These are phyloP conservation scores for Ogataea corticis DNA, from an alignment of 805 yeast species.

Conservation along the genomic window DNA sequence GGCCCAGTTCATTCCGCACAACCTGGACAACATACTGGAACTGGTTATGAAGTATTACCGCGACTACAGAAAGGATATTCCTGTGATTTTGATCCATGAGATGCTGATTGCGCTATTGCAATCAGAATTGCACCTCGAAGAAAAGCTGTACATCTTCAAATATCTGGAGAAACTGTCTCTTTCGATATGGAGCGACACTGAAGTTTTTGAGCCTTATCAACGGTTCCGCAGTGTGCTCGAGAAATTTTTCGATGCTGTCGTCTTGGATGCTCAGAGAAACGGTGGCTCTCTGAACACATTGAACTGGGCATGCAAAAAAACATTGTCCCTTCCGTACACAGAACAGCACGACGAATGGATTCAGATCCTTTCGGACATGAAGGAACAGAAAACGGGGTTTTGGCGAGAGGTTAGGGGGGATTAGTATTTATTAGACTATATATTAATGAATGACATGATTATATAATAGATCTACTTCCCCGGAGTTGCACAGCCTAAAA, in stretches of 20 bases:
- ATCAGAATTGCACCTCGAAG: conserved; percentile 12
- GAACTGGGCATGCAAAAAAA: conserved; percentile 30
- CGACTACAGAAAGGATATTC: conserved; percentile 27
- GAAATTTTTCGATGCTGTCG: conserved; percentile 24
- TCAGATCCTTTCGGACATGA: conserved; percentile 23
- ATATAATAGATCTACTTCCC: not conserved
- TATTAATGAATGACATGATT: not conserved
- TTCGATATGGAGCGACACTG: conserved; percentile 17
- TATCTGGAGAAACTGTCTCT: conserved; percentile 26
- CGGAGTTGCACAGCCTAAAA: not conserved
- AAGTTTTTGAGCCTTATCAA: conserved; percentile 15
- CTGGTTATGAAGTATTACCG: conserved; percentile 17
- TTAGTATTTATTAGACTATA: conserved; percentile 1
- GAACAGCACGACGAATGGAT: conserved; percentile 24
- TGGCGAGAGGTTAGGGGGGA: conserved; percentile 15
- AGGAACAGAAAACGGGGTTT: conserved; percentile 24
- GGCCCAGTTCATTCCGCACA: conserved; percentile 13
- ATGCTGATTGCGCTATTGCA: conserved; percentile 26
- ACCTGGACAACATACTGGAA: conserved; percentile 18
- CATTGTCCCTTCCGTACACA: conserved; percentile 6
- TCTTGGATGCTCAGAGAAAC: conserved; percentile 23
- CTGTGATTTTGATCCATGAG: conserved; percentile 27
- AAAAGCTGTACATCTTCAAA: conserved; percentile 22
- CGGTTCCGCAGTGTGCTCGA: conserved; percentile 15
- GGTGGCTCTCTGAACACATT: conserved; percentile 11